Evolutionary conservation across 164 flowering plant species (phyloP).

Genomic region (Stephania yunnanensis): DNA sequence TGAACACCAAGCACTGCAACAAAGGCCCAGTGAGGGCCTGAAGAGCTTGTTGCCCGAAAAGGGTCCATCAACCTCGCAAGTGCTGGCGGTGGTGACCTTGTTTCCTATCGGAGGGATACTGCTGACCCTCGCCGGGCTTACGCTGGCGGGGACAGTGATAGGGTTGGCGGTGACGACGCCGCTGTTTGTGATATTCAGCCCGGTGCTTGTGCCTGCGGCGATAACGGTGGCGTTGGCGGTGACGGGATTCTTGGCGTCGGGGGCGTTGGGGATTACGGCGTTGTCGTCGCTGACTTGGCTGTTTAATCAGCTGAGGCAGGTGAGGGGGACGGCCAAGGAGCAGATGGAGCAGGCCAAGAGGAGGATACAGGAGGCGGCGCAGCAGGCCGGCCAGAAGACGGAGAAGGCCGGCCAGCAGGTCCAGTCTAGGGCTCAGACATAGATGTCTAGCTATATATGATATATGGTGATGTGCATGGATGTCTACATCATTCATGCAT

Average conservation of each 20-base stretch:
- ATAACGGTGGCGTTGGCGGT: slow-evolving; percentile 41
- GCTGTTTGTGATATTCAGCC: slow-evolving; percentile 70
- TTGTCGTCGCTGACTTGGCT: slow-evolving; percentile 61
- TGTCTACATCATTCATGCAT: background rate
- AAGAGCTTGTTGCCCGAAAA: slow-evolving; percentile 20
- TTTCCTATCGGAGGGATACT: slow-evolving; percentile 69
- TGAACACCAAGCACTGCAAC: slow-evolving; percentile 14
- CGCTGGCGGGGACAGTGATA: slow-evolving; percentile 46
- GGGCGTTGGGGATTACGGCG: slow-evolving; percentile 68
- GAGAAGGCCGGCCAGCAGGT: slow-evolving; percentile 38
- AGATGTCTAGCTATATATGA: background rate
- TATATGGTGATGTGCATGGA: background rate
- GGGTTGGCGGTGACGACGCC: slow-evolving; percentile 61
- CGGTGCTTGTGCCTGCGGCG: slow-evolving; percentile 67
- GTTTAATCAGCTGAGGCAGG: slow-evolving; percentile 30
- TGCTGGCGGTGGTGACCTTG: slow-evolving; percentile 48
- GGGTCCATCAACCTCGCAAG: slow-evolving; percentile 38
- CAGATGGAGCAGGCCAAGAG: slow-evolving; percentile 35
- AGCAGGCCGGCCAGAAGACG: slow-evolving; percentile 39
- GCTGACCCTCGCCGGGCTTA: slow-evolving; percentile 56
- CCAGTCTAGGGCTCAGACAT: slow-evolving; percentile 25
- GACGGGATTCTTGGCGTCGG: slow-evolving; percentile 64
- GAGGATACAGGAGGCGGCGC: slow-evolving; percentile 38
- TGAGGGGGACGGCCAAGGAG: slow-evolving; percentile 16
- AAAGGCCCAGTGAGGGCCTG: slow-evolving; percentile 6